Base-by-base conservation (phyloP, 257 asterid species). In the Solanum clarkiae region DNA sequence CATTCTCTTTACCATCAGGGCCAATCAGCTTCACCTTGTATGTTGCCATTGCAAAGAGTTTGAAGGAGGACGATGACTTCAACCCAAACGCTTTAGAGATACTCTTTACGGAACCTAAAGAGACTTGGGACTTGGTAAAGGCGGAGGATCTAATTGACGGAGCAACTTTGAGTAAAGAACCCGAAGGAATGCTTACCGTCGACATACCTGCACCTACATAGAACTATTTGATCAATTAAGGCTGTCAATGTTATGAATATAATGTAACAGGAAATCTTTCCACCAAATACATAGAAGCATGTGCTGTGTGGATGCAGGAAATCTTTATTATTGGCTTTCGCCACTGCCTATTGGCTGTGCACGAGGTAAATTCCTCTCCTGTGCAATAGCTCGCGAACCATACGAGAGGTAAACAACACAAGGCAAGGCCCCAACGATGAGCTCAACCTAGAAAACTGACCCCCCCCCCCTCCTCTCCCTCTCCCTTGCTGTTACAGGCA, bases 1-100 rank as follows among this genome's bases (percentile, higher is more conserved):
- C 93, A 8, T 17, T 84, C 90, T 85, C 89, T 29, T 86, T 88
- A 13, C 90, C 92, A 4, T 90, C 87, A 5, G 89, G 90, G 17
- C 66, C 29, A 3, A 91, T 80, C 62, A 91, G 85, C 40, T 91
- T 91, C 88, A 91, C 89, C 57, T 86, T 91, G 90, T 91, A 86
- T 13, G 42, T 57, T 20, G 90, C 88, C 91, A 86, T 88, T 57
- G 88, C 90, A 0, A 87, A 29, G 29, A 65, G 87, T 70, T 69
- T 81, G 88, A 84, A 86, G 51, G 51, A 45, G 40, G 85, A 36
- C 0, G 51, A 45, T 1, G 20, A 40, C 17, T 81, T 83, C 86
- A 90, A 86, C 17, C 89, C 87, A 47, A 89, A 84, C 12, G 40
- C 42, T 51, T 29, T 60, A 8, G 89, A 85, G 17, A 86, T 70